Base-by-base conservation (phyloP, 2,329 filamentous ascomycete genomes). In the Cytospora chrysosperma region DNA sequence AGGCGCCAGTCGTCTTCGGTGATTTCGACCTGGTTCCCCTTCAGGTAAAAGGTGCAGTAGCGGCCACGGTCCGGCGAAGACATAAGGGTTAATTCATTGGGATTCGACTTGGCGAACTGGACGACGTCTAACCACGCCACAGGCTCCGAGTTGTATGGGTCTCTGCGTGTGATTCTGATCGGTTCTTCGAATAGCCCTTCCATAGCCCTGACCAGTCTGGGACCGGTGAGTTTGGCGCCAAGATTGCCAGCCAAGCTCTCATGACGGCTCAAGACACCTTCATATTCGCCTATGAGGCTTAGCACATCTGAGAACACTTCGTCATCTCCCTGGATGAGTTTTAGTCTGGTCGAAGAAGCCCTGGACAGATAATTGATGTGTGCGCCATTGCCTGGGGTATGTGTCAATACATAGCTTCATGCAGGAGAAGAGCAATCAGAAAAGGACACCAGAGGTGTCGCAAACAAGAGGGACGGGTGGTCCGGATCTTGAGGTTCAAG, bases 121-220 rank as follows among this genome's bases (percentile, higher is more conserved):
- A 96, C 90, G 59, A 96, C 88, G 71, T 96, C 92, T 47, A 95
- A 81, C 92, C 92, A 97, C 15, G 87, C 89, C 62, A 95, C 84
- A 8, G 74, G 70, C 57, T 75, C 69, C 7, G 81, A 82, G 5
- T 82, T 84, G 34, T 82, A 77, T 82, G 85, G 71, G 77, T 86
- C 75, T 84, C 90, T 70, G 81, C 82, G 63, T 57, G 69, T 78
- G 12, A 76, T 80, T 60, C 73, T 87, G 65, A 93, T 92, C 26
- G 90, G 87, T 0, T 90, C 90, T 68, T 96, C 92, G 71, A 97
- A 96, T 62, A 94, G 82, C 59, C 90, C 85, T 74, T 96, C 92
- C 73, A 96, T 92, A 50, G 91, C 89, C 76, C 93, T 93, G 70
- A 96, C 86, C 67, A 96, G 78, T 58, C 93, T 91, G 27, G 92